Percentiles rank a stretch among this genome's conserved stretches.
Conservation (phyloP, 2,329 filamentous ascomycete genomes). For the Penicillium sp. region DNA sequence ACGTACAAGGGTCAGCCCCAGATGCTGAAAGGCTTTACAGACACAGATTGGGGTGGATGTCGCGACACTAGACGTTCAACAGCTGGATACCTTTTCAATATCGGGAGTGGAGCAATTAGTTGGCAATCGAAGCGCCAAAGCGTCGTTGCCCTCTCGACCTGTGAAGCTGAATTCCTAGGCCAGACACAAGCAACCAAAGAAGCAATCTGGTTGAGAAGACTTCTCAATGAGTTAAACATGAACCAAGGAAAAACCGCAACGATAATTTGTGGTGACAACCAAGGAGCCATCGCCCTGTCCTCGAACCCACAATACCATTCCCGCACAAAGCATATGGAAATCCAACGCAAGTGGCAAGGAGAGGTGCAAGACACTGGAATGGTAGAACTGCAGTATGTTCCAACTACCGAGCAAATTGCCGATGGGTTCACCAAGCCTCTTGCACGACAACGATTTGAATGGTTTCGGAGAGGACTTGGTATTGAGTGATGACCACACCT, state of each 20-base stretch:
- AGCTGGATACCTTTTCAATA: constrained; percentile 6
- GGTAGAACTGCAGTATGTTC: no score
- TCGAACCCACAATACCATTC: constrained; percentile 8
- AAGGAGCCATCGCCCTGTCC: background rate
- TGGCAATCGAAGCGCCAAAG: constrained; percentile 5
- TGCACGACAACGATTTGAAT: no score
- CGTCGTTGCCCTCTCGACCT: constrained; percentile 5
- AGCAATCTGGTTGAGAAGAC: constrained; percentile 3
- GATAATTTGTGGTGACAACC: background rate
- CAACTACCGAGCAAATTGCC: no score
- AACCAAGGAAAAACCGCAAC: background rate
- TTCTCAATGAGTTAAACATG: background rate
- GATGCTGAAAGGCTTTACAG: constrained; percentile 1
- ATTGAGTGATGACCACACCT: no score
- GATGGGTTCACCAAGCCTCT: no score
- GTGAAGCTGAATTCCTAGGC: constrained; percentile 3
- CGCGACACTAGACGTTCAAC: constrained; percentile 6
- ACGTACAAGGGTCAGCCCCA: constrained; percentile 1
- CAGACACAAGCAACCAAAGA: constrained; percentile 6
- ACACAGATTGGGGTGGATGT: constrained; percentile 5
- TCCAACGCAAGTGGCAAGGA: constrained; percentile 1
- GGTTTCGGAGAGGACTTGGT: no score
- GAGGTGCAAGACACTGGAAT: no score
- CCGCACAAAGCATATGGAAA: constrained; percentile 8
- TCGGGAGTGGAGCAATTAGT: constrained; percentile 8